Percentiles rank a stretch among this genome's conserved stretches.
phyloP scores from a whole-genome alignment of 139 green algal genomes.

The Diplosphaera chodatii region DNA sequence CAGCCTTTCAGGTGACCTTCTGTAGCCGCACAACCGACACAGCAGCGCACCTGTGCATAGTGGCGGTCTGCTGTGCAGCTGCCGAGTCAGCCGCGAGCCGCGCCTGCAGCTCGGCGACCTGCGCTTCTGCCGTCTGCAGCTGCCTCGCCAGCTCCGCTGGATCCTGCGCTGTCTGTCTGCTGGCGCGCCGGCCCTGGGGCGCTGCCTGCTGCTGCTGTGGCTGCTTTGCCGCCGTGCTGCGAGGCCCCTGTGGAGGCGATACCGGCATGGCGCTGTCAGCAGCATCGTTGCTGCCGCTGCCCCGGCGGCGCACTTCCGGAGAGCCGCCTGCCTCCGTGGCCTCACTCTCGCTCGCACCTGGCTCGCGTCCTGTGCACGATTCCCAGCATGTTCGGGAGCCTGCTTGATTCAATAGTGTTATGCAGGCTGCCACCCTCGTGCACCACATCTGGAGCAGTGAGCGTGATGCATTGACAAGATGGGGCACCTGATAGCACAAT shows the following conservation, averaged over 20 bases:
- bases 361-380: not conserved
- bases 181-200: not conserved
- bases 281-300: not conserved
- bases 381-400: no score
- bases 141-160: not conserved
- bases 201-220: no score
- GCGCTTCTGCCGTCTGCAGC: not conserved
- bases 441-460: no score
- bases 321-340: not conserved
- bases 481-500: not conserved
- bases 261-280: not conserved
- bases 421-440: no score
- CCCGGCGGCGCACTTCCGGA: not conserved
- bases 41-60: not conserved
- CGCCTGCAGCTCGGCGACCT: not conserved
- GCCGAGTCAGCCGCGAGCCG: not conserved
- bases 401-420: no score
- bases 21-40: no score
- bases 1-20: no score
- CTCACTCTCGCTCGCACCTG: not conserved
- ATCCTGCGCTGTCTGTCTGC: no score
- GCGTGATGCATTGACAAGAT: no score
- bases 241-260: no score
- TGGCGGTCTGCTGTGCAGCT: not conserved
- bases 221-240: not conserved